phyloP scores from a whole-genome alignment of 106 monocot genomes.

The Apostasia shenzhenica region DNA sequence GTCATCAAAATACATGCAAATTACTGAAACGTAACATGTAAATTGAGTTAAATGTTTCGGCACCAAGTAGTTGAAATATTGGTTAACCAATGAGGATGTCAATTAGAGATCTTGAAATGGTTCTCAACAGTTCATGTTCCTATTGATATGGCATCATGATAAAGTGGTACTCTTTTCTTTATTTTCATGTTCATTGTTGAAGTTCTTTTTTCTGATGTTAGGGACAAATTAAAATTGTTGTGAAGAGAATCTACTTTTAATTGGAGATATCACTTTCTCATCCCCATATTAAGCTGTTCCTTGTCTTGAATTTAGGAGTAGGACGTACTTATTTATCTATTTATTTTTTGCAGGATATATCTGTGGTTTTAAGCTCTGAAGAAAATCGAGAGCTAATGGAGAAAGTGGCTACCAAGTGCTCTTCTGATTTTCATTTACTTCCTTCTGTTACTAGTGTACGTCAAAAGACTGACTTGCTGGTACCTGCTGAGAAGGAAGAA shows the following conservation, averaged over 20 bases:
- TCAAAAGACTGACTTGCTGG: slow-evolving; percentile 9
- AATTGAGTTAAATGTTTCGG: too few relatives aligned
- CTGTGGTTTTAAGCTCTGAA: slow-evolving; percentile 76
- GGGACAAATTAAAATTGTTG: not conserved
- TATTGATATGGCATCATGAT: not conserved
- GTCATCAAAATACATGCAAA: too few relatives aligned
- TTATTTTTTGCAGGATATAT: slow-evolving; percentile 59
- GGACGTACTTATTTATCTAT: not conserved
- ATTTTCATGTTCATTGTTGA: not conserved
- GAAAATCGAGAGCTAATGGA: slow-evolving; percentile 88
- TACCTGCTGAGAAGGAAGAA: slow-evolving; percentile 13
- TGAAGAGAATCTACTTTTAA: too few relatives aligned
- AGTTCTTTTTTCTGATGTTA: not conserved
- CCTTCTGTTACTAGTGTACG: slow-evolving; percentile 38
- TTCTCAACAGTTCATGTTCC: too few relatives aligned
- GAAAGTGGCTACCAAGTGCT: slow-evolving; percentile 65
- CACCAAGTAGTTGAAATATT: too few relatives aligned
- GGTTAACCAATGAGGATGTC: too few relatives aligned
- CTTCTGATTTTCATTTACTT: slow-evolving; percentile 60
- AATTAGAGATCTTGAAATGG: too few relatives aligned
- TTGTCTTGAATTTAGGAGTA: not conserved
- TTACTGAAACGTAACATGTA: too few relatives aligned
- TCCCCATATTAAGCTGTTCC: not conserved
- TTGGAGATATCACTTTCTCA: not conserved
- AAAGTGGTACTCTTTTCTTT: not conserved